Evolutionary conservation across 305 asterid species (phyloP).

Genomic region (Rubia peregrina): DNA sequence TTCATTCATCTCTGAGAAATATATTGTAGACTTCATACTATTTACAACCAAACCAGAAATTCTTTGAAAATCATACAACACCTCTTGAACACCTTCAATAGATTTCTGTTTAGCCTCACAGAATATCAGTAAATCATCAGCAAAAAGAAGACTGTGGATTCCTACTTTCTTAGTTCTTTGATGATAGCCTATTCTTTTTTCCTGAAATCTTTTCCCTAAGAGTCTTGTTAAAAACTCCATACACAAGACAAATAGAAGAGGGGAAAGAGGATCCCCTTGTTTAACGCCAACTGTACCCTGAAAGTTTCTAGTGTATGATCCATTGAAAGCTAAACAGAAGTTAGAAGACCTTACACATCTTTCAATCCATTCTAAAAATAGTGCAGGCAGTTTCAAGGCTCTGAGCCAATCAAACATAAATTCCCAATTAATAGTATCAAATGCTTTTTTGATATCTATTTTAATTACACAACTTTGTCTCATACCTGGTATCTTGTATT

Average conservation of each 20-base stretch:
- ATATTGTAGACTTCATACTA: background rate
- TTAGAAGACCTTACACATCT: background rate
- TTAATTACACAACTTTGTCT: too few species aligned
- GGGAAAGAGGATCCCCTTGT: background rate
- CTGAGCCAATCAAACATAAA: too few species aligned
- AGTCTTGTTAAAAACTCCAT: background rate
- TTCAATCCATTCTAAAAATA: background rate
- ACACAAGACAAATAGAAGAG: background rate
- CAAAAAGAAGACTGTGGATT: background rate
- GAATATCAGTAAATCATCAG: background rate
- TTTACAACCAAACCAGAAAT: background rate
- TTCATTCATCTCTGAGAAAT: background rate
- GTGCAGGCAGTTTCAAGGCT: background rate
- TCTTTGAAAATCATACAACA: too few species aligned
- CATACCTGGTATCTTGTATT: too few species aligned
- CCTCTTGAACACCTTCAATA: background rate
- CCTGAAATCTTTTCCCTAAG: background rate
- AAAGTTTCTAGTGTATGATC: accelerated
- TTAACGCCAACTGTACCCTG: background rate
- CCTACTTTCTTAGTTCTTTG: background rate
- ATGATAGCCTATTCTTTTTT: too few species aligned
- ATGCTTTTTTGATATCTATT: too few species aligned
- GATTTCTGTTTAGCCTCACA: background rate
- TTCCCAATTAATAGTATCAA: too few species aligned
- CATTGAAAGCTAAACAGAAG: background rate